Percentiles rank a stretch among this genome's conserved stretches.
phyloP scores from a whole-genome alignment of 1,284 basidiomycete species.

The Melampsora occidentalis region DNA sequence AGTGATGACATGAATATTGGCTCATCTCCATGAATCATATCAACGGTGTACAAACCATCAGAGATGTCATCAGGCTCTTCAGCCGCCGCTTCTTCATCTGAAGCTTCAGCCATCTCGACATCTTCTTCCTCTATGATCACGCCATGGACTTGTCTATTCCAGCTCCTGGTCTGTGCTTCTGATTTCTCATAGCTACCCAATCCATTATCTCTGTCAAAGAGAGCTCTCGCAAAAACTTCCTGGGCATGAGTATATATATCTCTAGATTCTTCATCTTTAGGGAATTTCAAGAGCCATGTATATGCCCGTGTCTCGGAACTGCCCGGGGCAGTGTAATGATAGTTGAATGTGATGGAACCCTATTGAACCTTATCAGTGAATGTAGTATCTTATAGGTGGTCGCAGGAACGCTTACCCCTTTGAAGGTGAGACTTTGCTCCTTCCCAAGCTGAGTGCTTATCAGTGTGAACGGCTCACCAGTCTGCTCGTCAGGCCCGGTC shows the following conservation, averaged over 20 bases:
- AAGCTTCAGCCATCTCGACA: constrained; percentile 51
- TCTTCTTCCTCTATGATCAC: constrained; percentile 63
- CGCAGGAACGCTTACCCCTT: background rate
- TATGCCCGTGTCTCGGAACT: background rate
- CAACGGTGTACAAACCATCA: background rate
- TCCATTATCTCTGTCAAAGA: constrained; percentile 36
- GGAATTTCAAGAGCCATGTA: constrained; percentile 36
- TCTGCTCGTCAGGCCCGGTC: background rate
- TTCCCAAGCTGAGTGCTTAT: constrained; percentile 19
- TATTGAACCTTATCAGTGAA: background rate
- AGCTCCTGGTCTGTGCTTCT: constrained; percentile 8
- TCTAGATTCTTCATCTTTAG: background rate
- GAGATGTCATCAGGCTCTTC: constrained; percentile 33
- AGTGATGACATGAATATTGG: too few species aligned
- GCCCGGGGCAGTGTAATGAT: constrained; percentile 12
- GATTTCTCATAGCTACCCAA: constrained; percentile 20
- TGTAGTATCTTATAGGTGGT: too few species aligned
- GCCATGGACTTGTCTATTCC: constrained; percentile 73
- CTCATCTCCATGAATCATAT: background rate
- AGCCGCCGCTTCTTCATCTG: constrained; percentile 52
- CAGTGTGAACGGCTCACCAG: background rate
- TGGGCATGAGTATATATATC: constrained; percentile 36
- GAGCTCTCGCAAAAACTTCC: constrained; percentile 36
- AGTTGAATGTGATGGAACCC: constrained; percentile 26
- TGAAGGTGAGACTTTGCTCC: constrained; percentile 7